Conservation (phyloP, 2,329 filamentous ascomycete species). For the Knoxdaviesia proteae region DNA sequence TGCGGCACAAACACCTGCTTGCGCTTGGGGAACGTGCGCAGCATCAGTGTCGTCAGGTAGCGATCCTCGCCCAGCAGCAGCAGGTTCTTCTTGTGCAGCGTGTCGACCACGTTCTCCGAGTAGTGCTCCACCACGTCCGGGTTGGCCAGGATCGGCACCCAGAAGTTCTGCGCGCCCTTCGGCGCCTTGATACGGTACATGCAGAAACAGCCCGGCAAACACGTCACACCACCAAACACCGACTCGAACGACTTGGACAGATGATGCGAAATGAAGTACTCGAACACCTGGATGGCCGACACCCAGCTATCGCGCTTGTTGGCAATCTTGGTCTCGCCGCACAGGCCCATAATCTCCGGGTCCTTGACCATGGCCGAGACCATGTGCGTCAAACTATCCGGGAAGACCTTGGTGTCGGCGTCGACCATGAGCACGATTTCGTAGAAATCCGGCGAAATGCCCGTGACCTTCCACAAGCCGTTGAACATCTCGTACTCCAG, state of each 20-base stretch:
- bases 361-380: constrained; percentile 98
- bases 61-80: constrained; percentile 83
- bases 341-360: constrained; percentile 96
- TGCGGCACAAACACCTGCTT: constrained; percentile 98
- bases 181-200: constrained; percentile 99
- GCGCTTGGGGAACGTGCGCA: constrained; percentile 94
- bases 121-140: constrained; percentile 98
- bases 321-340: constrained; percentile 97
- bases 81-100: constrained; percentile 92
- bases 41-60: constrained; percentile 90
- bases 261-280: constrained; percentile 98
- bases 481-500: constrained; percentile 99
- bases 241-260: constrained; percentile 94
- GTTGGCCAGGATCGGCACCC: constrained; percentile 96
- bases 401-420: constrained; percentile 97
- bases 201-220: constrained; percentile 95
- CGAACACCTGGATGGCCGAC: constrained; percentile 94
- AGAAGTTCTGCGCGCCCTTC: constrained; percentile 97
- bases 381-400: constrained; percentile 96
- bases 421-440: constrained; percentile 98
- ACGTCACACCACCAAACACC: constrained; percentile 96
- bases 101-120: constrained; percentile 97
- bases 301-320: constrained; percentile 95
- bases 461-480: constrained; percentile 93
- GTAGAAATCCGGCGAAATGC: constrained; percentile 95